These are phyloP conservation scores for Moesziomyces sp. DNA, from an alignment of 1,284 basidiomycete species.

Conservation along the genomic window DNA sequence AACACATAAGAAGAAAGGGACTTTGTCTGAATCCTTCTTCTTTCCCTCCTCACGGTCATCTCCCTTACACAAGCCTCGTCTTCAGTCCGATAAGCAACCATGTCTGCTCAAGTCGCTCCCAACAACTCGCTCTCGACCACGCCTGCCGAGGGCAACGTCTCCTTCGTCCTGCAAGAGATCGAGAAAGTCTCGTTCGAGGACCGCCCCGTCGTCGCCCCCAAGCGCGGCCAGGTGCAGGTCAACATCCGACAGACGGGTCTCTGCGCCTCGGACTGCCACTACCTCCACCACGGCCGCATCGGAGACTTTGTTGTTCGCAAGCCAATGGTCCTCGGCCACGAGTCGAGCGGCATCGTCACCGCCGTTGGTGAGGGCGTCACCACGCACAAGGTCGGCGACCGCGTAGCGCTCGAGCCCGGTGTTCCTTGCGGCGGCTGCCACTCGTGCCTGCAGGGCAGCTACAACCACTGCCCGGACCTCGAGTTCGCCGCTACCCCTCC, in stretches of 20 bases:
- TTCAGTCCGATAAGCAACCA: constrained; percentile 5
- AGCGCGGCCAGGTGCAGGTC: constrained; percentile 83
- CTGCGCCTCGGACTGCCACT: constrained; percentile 75
- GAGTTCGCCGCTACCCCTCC: constrained; percentile 89
- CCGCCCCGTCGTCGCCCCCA: constrained; percentile 75
- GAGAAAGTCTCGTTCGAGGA: constrained; percentile 81
- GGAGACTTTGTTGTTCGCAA: constrained; percentile 79
- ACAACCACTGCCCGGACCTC: constrained; percentile 74
- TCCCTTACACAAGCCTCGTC: neutral
- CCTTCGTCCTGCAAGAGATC: constrained; percentile 80
- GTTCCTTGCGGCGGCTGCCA: constrained; percentile 78
- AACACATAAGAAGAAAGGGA: too few relatives aligned
- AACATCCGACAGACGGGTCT: constrained; percentile 89
- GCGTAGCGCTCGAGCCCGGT: constrained; percentile 87
- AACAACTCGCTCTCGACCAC: constrained; percentile 61
- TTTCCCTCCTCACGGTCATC: neutral
- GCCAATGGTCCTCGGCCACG: constrained; percentile 81
- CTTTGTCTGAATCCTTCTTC: neutral
- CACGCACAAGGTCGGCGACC: constrained; percentile 81
- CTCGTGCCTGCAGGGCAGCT: constrained; percentile 64
- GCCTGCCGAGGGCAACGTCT: constrained; percentile 72
- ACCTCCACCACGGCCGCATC: constrained; percentile 62
- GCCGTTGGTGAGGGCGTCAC: constrained; percentile 79
- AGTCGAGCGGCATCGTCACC: constrained; percentile 72
- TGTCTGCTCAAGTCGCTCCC: constrained; percentile 37